Base-by-base conservation (phyloP, 441 rosid genomes). In the Erysimum cheiri region DNA sequence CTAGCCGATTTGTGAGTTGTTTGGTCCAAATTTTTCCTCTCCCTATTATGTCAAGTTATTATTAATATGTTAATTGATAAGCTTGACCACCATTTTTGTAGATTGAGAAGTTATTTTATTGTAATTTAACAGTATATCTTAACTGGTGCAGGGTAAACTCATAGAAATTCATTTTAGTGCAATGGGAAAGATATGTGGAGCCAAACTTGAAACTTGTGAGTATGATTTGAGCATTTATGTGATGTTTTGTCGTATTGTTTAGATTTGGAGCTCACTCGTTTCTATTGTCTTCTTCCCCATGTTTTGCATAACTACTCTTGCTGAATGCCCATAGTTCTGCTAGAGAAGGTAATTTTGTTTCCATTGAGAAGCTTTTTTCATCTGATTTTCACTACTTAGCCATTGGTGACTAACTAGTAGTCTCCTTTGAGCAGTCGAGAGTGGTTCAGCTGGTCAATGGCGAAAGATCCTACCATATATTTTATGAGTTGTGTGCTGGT, bases 401-500 rank as follows among this genome's bases (percentile, higher is more conserved):
- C 56, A 40, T 52, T 48, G 39, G 60, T 78, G 67, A 81, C 84
- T 74, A 84, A 71, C 74, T 53, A 47, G 31, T 78, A 32, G 33
- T 73, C 40, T 81, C 32, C 14, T 83, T 76, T 78, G 80, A 73
- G 72, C 97, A 96, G 99, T 91, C 97, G 50, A 86, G 99, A 81
- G 98, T 96, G 56, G 96, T 87, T 82, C 97, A 96, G 80, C 77
- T 93, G 72, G 84, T 87, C 77, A 64, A 73, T 68, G 94, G 94
- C 63, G 99, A 96, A 87, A 84, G 99, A 79, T 89, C 99, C 22
- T 96, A 85, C 79, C 98, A 93, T 74, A 78, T 96, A 62, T 91
- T 96, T 70, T 96, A 96, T 80, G 94, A 91, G 77, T 86, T 96
- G 50, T 96, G 98, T 84, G 94, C 96, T 60, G 98, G 99, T 69